phyloP scores from a whole-genome alignment of 2,329 filamentous ascomycete species.

The Arthrobotrys conoides region DNA sequence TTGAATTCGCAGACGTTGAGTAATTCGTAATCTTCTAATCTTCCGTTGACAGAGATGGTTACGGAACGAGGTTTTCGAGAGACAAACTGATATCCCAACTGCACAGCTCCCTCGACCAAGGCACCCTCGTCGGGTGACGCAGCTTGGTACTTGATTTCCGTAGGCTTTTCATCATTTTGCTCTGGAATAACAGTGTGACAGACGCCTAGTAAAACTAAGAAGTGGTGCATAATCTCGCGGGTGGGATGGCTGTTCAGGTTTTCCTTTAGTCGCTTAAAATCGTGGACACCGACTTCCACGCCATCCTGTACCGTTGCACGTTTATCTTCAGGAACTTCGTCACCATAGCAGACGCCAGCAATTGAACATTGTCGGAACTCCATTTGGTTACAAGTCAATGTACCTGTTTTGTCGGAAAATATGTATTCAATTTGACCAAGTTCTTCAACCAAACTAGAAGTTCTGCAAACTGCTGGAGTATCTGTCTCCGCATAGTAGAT shows the following conservation, averaged over 20 bases:
- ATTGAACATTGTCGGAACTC: slow-evolving; percentile 97
- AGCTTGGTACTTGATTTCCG: slow-evolving; percentile 95
- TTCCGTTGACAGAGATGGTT: slow-evolving; percentile 81
- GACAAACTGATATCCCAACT: slow-evolving; percentile 88
- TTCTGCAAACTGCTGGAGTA: slow-evolving; percentile 94
- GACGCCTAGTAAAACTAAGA: slow-evolving; percentile 85
- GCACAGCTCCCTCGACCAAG: slow-evolving; percentile 90
- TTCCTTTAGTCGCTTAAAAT: slow-evolving; percentile 81
- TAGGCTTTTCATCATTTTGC: slow-evolving; percentile 80
- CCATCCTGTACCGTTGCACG: slow-evolving; percentile 84
- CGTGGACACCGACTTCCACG: slow-evolving; percentile 82
- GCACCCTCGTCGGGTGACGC: slow-evolving; percentile 97
- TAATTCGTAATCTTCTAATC: slow-evolving; percentile 85
- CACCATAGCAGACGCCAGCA: slow-evolving; percentile 91
- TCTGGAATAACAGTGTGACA: slow-evolving; percentile 99
- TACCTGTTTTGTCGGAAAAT: slow-evolving; percentile 98
- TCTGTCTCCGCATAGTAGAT: slow-evolving; percentile 98
- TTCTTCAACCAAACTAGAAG: slow-evolving; percentile 96
- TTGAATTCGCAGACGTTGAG: slow-evolving; percentile 99
- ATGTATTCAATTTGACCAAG: slow-evolving; percentile 98
- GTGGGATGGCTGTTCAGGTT: slow-evolving; percentile 77
- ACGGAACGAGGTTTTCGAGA: slow-evolving; percentile 91
- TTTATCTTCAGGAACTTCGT: slow-evolving; percentile 91
- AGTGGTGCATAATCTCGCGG: slow-evolving; percentile 81
- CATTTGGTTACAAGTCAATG: slow-evolving; percentile 98